Evolutionary conservation across 768 basidiomycete species (phyloP).

Genomic region (Psilocybe tampanensis): DNA sequence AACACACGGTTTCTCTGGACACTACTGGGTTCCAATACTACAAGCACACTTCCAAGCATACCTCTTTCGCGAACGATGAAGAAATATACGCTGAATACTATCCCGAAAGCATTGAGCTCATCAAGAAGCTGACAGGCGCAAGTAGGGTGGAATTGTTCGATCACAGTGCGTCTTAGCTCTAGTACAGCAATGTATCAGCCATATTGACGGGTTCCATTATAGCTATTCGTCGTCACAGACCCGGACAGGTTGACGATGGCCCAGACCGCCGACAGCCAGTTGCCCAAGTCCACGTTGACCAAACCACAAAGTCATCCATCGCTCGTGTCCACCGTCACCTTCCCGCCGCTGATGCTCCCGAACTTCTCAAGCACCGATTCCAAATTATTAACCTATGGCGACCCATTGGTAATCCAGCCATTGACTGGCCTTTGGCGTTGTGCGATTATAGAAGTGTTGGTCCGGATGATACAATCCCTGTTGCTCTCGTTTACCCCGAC

Average conservation of each 20-base stretch:
- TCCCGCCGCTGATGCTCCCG: constrained; percentile 44
- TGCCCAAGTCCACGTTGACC: constrained; percentile 50
- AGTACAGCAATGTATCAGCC: neutral
- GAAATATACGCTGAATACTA: constrained; percentile 59
- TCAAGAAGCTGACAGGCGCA: constrained; percentile 64
- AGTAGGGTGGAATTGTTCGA: constrained; percentile 59
- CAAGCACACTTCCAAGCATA: constrained; percentile 42
- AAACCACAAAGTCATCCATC: constrained; percentile 45
- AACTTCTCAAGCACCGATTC: constrained; percentile 48
- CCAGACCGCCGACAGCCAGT: constrained; percentile 49
- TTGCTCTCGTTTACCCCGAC: constrained; percentile 49
- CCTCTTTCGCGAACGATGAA: constrained; percentile 50
- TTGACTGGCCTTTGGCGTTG: constrained; percentile 53
- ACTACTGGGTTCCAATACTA: constrained; percentile 52
- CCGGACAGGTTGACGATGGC: constrained; percentile 35
- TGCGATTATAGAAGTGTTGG: constrained; percentile 54
- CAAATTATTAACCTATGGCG: constrained; percentile 68
- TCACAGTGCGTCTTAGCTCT: constrained; percentile 48
- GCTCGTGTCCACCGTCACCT: constrained; percentile 54
- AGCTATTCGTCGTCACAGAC: constrained; percentile 49
- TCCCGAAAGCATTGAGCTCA: constrained; percentile 56
- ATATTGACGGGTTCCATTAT: neutral
- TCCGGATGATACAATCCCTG: constrained; percentile 42
- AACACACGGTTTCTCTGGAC: constrained; percentile 47
- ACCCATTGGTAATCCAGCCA: constrained; percentile 48